Conservation (phyloP, 106 monocot genomes). For the Allium fistulosum region DNA sequence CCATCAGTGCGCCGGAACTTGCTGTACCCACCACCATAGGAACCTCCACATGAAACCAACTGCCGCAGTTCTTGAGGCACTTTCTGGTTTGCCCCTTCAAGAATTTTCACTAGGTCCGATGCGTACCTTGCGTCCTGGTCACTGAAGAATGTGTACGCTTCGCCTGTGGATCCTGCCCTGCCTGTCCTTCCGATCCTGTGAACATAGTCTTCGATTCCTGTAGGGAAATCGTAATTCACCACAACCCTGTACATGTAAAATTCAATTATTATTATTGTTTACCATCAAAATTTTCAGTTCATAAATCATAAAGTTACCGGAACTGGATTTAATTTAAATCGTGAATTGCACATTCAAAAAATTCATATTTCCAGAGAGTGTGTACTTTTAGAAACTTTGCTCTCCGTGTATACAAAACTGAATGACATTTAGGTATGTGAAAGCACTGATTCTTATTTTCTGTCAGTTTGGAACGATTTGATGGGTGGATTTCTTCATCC, state of each 20-base stretch:
- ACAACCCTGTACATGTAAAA: constrained; percentile 50
- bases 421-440: too few relatives aligned
- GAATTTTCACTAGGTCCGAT: constrained; percentile 64
- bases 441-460: too few relatives aligned
- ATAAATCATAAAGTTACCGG: too few relatives aligned
- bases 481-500: too few relatives aligned
- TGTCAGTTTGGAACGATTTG: too few relatives aligned
- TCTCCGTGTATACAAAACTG: too few relatives aligned
- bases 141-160: constrained; percentile 78
- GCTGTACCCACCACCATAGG: neutral
- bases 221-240: constrained; percentile 89
- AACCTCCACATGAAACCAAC: constrained; percentile 50
- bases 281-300: too few relatives aligned
- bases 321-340: too few relatives aligned
- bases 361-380: too few relatives aligned
- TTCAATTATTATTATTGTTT: too few relatives aligned
- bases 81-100: constrained; percentile 70
- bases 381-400: too few relatives aligned
- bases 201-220: constrained; percentile 87
- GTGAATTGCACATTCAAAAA: too few relatives aligned
- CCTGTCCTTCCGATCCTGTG: constrained; percentile 91
- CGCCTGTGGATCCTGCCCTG: constrained; percentile 79
- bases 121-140: constrained; percentile 70
- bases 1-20: neutral
- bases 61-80: constrained; percentile 60